Percentiles rank a stretch among this genome's conserved stretches.
Evolutionary conservation across 257 asterid species (phyloP).

Genomic region (Penstemon barbatus): DNA sequence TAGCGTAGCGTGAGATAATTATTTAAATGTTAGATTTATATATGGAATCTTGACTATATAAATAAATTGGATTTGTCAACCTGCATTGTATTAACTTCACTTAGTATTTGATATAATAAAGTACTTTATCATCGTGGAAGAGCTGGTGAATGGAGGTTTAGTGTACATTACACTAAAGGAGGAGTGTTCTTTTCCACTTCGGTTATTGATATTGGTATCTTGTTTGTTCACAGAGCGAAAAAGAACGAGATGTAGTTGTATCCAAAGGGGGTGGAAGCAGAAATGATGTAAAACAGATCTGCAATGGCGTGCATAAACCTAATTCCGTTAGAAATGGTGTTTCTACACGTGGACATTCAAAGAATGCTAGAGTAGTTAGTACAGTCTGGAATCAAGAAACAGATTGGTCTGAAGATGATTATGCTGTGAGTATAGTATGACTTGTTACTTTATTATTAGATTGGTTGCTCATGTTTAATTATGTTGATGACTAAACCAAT

Average conservation of each 20-base stretch:
- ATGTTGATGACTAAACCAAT: conserved; percentile 14
- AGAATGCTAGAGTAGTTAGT: conserved; percentile 31
- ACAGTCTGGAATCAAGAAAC: conserved; percentile 35
- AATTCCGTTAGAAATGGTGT: conserved; percentile 38
- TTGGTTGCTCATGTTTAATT: conserved; percentile 4
- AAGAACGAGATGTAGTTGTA: conserved; percentile 35
- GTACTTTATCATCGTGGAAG: neutral
- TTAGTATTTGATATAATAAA: neutral
- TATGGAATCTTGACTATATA: no score
- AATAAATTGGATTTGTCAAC: neutral
- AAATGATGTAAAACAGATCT: conserved; percentile 36
- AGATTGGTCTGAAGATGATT: conserved; percentile 79
- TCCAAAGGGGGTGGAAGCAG: conserved; percentile 31
- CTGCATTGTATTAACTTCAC: neutral
- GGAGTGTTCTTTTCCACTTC: conserved; percentile 1
- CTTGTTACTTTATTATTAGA: conserved; percentile 20
- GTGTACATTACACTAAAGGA: neutral
- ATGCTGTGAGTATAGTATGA: conserved; percentile 58
- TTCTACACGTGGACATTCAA: conserved; percentile 33
- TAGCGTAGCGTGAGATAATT: neutral
- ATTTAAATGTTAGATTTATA: neutral
- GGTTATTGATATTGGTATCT: conserved; percentile 12
- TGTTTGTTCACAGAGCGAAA: conserved; percentile 46
- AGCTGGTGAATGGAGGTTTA: conserved; percentile 16
- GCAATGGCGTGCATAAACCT: conserved; percentile 32